Evolutionary conservation across 2,329 filamentous ascomycete species (phyloP).

Genomic region (Fusarium torreyae): DNA sequence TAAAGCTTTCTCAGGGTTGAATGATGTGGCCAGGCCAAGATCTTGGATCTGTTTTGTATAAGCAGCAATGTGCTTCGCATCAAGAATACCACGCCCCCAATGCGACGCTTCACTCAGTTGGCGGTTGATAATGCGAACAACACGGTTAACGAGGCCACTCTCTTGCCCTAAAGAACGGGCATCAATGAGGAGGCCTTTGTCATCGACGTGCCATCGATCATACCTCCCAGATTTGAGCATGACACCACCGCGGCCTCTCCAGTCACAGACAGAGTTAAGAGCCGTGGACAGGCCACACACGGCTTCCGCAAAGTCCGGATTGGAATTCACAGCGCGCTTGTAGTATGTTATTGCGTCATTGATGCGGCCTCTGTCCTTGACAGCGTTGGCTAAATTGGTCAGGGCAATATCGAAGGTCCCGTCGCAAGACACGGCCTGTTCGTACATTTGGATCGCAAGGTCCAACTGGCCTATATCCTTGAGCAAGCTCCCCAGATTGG

Average conservation of each 20-base stretch:
- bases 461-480: conserved; percentile 97
- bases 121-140: conserved; percentile 90
- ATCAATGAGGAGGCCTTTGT: conserved; percentile 85
- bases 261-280: conserved; percentile 95
- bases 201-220: conserved; percentile 95
- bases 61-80: conserved; percentile 66
- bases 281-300: conserved; percentile 96
- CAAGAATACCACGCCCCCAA: conserved; percentile 85
- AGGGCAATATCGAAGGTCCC: conserved; percentile 96
- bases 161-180: conserved; percentile 71
- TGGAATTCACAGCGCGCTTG: conserved; percentile 89
- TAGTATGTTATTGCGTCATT: conserved; percentile 95
- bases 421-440: conserved; percentile 92
- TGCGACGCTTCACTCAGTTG: conserved; percentile 88
- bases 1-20: conserved; percentile 60
- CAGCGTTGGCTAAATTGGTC: conserved; percentile 96
- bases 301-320: conserved; percentile 95
- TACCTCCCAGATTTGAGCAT: conserved; percentile 79
- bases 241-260: conserved; percentile 90
- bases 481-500: conserved; percentile 92
- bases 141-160: conserved; percentile 89
- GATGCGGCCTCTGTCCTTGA: conserved; percentile 95
- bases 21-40: conserved; percentile 55
- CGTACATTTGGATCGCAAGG: conserved; percentile 96
- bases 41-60: conserved; percentile 64